phyloP scores from a whole-genome alignment of 192 early-diverging fungal genomes.

The Anaeromyces robustus region DNA sequence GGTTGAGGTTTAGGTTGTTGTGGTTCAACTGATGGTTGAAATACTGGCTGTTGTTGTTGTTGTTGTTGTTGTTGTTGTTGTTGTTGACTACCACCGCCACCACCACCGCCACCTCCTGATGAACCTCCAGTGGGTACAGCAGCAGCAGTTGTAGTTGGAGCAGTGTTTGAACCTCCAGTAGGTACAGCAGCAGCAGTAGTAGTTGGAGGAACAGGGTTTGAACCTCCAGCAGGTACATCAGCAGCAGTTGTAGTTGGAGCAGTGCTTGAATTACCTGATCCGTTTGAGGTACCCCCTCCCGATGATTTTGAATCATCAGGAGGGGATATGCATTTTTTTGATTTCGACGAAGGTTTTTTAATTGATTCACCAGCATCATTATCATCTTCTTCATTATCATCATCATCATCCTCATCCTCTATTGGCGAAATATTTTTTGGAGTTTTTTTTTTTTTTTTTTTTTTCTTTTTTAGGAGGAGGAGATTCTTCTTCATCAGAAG shows the following conservation, averaged over 20 bases:
- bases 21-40: neutral
- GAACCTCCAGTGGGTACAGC: neutral
- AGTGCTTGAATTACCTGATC: neutral
- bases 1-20: neutral
- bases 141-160: neutral
- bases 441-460: neutral
- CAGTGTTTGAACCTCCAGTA: neutral
- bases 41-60: too few species aligned
- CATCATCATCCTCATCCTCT: neutral
- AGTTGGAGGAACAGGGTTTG: too few species aligned
- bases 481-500: neutral
- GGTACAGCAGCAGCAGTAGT: too few species aligned
- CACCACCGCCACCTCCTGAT: neutral
- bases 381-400: neutral
- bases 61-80: neutral
- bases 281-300: neutral
- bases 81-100: neutral
- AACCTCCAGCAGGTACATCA: neutral
- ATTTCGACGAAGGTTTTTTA: neutral
- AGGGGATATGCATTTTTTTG: neutral
- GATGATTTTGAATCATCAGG: neutral
- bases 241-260: neutral
- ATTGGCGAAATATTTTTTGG: neutral
- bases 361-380: too few species aligned
- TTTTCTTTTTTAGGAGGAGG: neutral